Evolutionary conservation across 768 basidiomycete species (phyloP).

Genomic region (Trichaptum fuscoviolaceum): DNA sequence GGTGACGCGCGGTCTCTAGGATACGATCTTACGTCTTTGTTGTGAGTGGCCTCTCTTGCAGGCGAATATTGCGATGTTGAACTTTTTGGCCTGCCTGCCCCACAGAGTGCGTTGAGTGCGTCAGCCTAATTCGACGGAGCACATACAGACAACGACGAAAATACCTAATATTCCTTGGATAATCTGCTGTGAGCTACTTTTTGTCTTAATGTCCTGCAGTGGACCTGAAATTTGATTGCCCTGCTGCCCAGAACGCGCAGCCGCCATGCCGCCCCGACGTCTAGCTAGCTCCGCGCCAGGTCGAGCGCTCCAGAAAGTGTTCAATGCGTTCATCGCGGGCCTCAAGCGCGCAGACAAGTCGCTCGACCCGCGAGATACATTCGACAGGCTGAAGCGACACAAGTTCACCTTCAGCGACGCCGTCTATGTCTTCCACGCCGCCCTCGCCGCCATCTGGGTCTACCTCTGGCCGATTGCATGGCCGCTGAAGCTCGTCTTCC

Average conservation of each 20-base stretch:
- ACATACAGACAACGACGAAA: not conserved
- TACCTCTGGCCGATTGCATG: conserved; percentile 66
- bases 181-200: not conserved
- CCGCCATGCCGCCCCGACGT: conserved; percentile 2
- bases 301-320: conserved; percentile 18
- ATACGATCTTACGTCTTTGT: not conserved
- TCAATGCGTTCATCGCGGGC: conserved; percentile 51
- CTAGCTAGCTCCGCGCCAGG: conserved; percentile 2
- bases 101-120: not conserved
- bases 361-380: conserved; percentile 61
- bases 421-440: conserved; percentile 59
- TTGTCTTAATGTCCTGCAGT: not conserved
- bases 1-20: not conserved
- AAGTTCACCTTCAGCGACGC: conserved; percentile 50
- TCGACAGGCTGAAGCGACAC: conserved; percentile 54
- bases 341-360: conserved; percentile 72
- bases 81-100: not conserved
- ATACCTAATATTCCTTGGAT: not conserved
- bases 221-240: not conserved
- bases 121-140: not conserved
- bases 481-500: conserved; percentile 73
- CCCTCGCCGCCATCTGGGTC: conserved; percentile 66
- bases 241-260: not conserved
- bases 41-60: not conserved
- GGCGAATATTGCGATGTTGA: not conserved